A percentile compares a stretch with the other conserved stretches of the same genome.
Conservation (phyloP, 108 stramenopile species). For the Nitzschia palea region DNA sequence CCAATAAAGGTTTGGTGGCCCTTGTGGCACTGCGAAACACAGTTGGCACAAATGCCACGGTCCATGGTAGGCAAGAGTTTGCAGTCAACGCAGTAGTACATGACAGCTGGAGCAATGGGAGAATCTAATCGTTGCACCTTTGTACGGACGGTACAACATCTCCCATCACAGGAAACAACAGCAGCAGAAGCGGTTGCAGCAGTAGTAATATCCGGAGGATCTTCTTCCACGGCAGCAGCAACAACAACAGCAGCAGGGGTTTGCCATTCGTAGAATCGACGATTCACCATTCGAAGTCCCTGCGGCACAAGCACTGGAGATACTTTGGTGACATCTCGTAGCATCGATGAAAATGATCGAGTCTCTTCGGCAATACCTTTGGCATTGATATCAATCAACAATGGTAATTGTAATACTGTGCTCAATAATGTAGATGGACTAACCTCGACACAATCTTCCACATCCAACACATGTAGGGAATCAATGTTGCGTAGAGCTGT, state of each 20-base stretch:
- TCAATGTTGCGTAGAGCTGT: conserved; percentile 7
- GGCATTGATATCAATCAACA: conserved; percentile 31
- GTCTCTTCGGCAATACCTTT: conserved; percentile 10
- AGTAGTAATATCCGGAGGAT: not conserved
- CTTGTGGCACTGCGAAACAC: conserved; percentile 22
- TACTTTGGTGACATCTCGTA: not conserved
- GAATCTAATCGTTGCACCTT: conserved; percentile 23
- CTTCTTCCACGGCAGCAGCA: no score
- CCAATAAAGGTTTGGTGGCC: conserved; percentile 35
- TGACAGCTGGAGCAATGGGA: conserved; percentile 11
- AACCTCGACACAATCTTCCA: conserved; percentile 16
- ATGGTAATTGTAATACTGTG: conserved; percentile 14
- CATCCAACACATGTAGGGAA: conserved; percentile 22
- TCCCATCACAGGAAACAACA: no score
- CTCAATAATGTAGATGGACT: not conserved
- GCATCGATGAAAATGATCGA: not conserved
- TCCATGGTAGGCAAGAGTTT: conserved; percentile 20
- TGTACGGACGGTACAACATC: conserved; percentile 27
- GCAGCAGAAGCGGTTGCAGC: not conserved
- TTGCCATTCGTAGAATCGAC: no score
- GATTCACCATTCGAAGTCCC: not conserved
- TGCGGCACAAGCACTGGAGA: not conserved
- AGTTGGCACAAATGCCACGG: conserved; percentile 34
- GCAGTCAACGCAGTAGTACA: conserved; percentile 41
- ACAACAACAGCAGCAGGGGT: no score